phyloP scores from a whole-genome alignment of 2,329 filamentous ascomycete genomes.

The Xylaria polymorpha region DNA sequence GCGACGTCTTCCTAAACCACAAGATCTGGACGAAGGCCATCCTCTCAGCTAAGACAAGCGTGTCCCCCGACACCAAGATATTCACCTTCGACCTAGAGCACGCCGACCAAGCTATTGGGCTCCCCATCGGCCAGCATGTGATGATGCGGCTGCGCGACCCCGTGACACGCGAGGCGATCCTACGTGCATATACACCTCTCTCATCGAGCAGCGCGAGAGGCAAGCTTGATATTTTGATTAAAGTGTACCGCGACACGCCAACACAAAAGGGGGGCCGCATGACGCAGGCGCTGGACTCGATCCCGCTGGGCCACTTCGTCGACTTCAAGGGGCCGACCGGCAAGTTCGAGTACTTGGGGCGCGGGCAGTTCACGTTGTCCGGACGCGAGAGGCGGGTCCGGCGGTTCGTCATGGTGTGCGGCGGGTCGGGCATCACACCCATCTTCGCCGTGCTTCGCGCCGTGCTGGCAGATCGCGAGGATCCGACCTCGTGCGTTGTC shows the following conservation, averaged over 20 bases:
- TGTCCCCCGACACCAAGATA: conserved; percentile 83
- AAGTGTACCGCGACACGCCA: conserved; percentile 77
- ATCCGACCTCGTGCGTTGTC: conserved; percentile 76
- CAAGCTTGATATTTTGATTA: conserved; percentile 79
- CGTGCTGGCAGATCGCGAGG: conserved; percentile 72
- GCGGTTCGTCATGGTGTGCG: conserved; percentile 87
- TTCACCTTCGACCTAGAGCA: conserved; percentile 86
- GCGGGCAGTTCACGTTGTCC: conserved; percentile 71
- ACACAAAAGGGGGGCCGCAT: conserved; percentile 77
- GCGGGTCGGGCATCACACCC: conserved; percentile 90
- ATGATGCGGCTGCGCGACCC: conserved; percentile 85
- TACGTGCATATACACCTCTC: conserved; percentile 88
- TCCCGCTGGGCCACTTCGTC: conserved; percentile 77
- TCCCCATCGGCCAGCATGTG: conserved; percentile 87
- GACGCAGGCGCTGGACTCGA: conserved; percentile 80
- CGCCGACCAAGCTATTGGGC: conserved; percentile 73
- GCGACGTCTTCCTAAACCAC: conserved; percentile 75
- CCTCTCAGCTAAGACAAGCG: conserved; percentile 72
- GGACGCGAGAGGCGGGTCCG: conserved; percentile 67
- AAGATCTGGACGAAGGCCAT: conserved; percentile 79
- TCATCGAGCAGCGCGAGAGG: conserved; percentile 72
- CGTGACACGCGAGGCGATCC: conserved; percentile 75
- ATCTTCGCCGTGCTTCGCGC: conserved; percentile 86
- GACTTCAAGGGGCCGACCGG: conserved; percentile 92
- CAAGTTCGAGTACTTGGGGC: conserved; percentile 81